A percentile compares a stretch with the other conserved stretches of the same genome.
These are phyloP conservation scores for Zymoseptoria ardabiliae DNA, from an alignment of 2,329 filamentous ascomycete genomes.

Conservation along the genomic window DNA sequence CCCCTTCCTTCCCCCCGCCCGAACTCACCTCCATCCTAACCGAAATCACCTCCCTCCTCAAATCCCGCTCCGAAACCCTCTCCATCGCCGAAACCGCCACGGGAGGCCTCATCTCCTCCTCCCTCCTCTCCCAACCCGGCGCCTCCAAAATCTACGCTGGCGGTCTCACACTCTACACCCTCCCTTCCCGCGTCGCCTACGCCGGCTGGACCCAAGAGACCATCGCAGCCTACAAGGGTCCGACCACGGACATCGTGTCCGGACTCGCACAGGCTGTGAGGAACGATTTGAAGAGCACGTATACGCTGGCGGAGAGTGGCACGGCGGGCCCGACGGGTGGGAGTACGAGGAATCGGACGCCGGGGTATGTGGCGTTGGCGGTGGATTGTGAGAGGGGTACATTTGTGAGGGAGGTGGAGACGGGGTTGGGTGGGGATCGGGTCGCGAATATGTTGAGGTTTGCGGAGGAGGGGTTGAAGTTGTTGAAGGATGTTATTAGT, in stretches of 20 bases:
- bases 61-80: slow-evolving; percentile 49
- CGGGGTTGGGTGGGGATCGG: slow-evolving; percentile 46
- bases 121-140: slow-evolving; percentile 52
- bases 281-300: slow-evolving; percentile 49
- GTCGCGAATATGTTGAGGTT: slow-evolving; percentile 58
- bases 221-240: slow-evolving; percentile 50
- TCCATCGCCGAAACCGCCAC: slow-evolving; percentile 58
- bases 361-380: slow-evolving; percentile 59
- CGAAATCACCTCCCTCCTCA: slow-evolving; percentile 48
- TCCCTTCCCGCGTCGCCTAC: slow-evolving; percentile 50
- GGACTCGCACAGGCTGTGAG: slow-evolving; percentile 51
- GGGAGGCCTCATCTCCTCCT: slow-evolving; percentile 54
- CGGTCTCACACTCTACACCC: slow-evolving; percentile 56
- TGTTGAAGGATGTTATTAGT: slow-evolving; percentile 51
- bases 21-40: slow-evolving; percentile 37
- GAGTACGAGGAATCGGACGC: slow-evolving; percentile 48
- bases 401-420: slow-evolving; percentile 49
- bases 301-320: slow-evolving; percentile 53
- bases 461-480: slow-evolving; percentile 49
- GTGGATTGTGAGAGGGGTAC: slow-evolving; percentile 48
- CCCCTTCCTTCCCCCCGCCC: slow-evolving; percentile 33
- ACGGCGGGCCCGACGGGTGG: slow-evolving; percentile 59
- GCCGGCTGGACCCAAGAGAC: slow-evolving; percentile 53
- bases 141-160: slow-evolving; percentile 54
- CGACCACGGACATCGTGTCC: slow-evolving; percentile 51